Evolutionary conservation across 2,329 filamentous ascomycete genomes (phyloP), one percentile per base, ranked within the genome.

Genomic region (Botrytis pseudocinerea): DNA sequence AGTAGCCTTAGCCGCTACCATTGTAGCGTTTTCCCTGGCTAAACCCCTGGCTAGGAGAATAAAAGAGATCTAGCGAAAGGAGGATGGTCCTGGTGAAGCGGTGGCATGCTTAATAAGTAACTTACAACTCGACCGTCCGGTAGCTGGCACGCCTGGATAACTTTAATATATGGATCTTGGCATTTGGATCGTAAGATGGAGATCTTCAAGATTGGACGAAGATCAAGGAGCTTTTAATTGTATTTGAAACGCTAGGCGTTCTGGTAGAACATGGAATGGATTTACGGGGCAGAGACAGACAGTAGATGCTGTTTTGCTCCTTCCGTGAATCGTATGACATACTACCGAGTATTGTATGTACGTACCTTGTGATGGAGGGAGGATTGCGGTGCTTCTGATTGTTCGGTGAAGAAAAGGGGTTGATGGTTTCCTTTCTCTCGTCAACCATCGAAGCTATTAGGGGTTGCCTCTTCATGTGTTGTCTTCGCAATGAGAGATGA

Each of bases 151-250:
- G 38, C 38, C 38, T 54, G 46, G 40, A 40, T 40, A 40, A 68
- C 48, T 68, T 69, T 60, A 72, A 72, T 72, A 59, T 72, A 72
- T 72, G 70, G 51, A 68, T 72, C 70, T 72, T 69, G 70, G 70
- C 62, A 51, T 25, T 35, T 61, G 63, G 6, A 69, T 57, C 54
- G 40, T 48, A 40, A 72, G 42, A 72, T 72, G 63, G 54, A 48
- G 70, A 72, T 72, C 70, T 51, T 72, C 63, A 69, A 61, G 63
- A 72, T 72, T 69, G 54, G 63, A 72, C 57, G 70, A 72, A 51
- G 62, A 72, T 72, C 70, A 51, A 42, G 70, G 63, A 32, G 46
- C 32, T 25, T 22, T 22, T 20, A 40, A 38, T 68, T 12, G 46
- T 69, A 54, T 48, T 32, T 72, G 70, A 72, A 72, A 72, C 70